Evolutionary conservation across 495 filamentous ascomycete genomes (phyloP).

Genomic region (Acidiella bohemica): DNA sequence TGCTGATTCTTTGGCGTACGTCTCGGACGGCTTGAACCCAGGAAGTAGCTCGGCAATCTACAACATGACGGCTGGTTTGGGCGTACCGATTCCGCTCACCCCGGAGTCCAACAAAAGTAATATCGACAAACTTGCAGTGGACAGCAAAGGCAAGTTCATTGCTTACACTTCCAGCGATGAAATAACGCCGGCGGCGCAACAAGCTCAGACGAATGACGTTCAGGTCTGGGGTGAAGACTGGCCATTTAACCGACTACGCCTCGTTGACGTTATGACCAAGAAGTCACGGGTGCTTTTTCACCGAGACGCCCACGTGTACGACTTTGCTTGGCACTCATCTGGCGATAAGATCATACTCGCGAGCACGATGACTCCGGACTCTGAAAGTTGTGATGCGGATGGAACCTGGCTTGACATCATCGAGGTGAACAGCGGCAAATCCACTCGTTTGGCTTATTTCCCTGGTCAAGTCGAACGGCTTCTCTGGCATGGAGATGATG

Average conservation of each 20-base stretch:
- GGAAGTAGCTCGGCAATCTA: slow-evolving; percentile 17
- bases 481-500: too few species aligned
- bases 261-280: slow-evolving; percentile 12
- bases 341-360: slow-evolving; percentile 3
- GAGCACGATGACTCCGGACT: background rate
- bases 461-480: too few species aligned
- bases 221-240: slow-evolving; percentile 38
- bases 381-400: background rate
- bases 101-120: slow-evolving; percentile 10
- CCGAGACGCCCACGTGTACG: slow-evolving; percentile 3
- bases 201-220: slow-evolving; percentile 36
- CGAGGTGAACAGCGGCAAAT: too few species aligned
- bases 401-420: slow-evolving; percentile 5
- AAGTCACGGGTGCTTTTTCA: slow-evolving; percentile 2
- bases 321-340: slow-evolving; percentile 10
- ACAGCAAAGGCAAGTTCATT: slow-evolving; percentile 19
- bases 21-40: slow-evolving; percentile 19
- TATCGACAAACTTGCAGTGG: slow-evolving; percentile 16
- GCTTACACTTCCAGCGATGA: slow-evolving; percentile 23
- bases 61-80: slow-evolving; percentile 12
- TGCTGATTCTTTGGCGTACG: slow-evolving; percentile 16
- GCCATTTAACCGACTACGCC: slow-evolving; percentile 10
- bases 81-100: slow-evolving; percentile 12
- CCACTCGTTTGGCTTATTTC: too few species aligned
- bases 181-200: slow-evolving; percentile 13